Conservation (phyloP, 345 rosid genomes). For the Citrus sp. region DNA sequence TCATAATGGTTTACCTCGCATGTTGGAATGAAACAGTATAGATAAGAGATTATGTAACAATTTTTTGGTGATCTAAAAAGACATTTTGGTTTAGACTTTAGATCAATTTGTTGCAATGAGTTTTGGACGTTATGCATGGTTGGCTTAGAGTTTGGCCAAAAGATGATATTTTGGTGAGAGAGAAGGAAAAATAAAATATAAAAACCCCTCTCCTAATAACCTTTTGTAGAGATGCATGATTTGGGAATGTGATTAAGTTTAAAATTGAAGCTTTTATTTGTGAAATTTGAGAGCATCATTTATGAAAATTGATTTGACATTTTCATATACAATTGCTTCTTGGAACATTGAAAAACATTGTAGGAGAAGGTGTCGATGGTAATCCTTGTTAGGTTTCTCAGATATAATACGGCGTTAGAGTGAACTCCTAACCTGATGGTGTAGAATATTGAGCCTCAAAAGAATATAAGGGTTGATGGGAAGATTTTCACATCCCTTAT, state of each 20-base stretch:
- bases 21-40: background rate
- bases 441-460: background rate
- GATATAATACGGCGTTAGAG: background rate
- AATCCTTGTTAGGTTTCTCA: too few relatives aligned
- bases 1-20: background rate
- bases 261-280: background rate
- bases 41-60: background rate
- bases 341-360: background rate
- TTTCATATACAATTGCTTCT: background rate
- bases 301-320: background rate
- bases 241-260: background rate
- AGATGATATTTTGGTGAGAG: background rate
- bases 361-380: too few relatives aligned
- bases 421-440: background rate
- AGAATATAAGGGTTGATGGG: background rate
- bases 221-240: background rate
- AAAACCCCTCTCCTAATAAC: background rate
- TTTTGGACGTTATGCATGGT: background rate
- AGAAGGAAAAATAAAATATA: background rate
- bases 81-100: background rate
- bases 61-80: background rate
- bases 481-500: background rate
- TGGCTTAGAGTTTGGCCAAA: background rate
- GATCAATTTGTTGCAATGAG: background rate
- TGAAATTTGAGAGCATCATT: background rate